These are phyloP conservation scores for Rickenella mellea DNA, from an alignment of 768 basidiomycete genomes.

Conservation along the genomic window DNA sequence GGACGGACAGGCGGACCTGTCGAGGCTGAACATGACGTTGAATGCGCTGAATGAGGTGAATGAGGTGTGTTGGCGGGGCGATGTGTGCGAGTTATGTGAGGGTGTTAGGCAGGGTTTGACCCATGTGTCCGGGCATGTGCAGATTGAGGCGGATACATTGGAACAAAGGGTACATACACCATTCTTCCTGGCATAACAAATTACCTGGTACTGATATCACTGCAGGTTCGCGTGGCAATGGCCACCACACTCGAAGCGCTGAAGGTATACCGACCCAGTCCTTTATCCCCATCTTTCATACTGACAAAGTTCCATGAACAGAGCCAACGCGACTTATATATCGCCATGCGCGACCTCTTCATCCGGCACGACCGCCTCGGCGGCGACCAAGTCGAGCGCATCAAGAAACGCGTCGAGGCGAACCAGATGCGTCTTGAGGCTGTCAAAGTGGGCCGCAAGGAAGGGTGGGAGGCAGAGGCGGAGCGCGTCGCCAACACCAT, in stretches of 20 bases:
- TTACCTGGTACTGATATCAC: not conserved
- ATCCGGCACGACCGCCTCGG: constrained; percentile 83
- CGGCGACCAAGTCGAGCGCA: constrained; percentile 76
- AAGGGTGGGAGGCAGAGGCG: constrained; percentile 80
- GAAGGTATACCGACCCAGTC: constrained; percentile 39
- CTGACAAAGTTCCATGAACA: constrained; percentile 19
- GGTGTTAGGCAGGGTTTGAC: constrained; percentile 68
- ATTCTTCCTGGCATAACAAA: not conserved
- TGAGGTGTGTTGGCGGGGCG: constrained; percentile 75
- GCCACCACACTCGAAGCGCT: constrained; percentile 67
- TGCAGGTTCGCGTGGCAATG: constrained; percentile 51
- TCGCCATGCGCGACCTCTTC: constrained; percentile 81
- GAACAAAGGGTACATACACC: constrained; percentile 54
- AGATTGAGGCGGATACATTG: constrained; percentile 62
- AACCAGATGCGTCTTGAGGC: constrained; percentile 70
- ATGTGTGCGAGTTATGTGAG: constrained; percentile 69
- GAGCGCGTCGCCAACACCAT: constrained; percentile 64
- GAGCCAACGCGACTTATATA: constrained; percentile 77
- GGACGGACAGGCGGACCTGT: constrained; percentile 63
- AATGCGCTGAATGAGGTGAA: constrained; percentile 71
- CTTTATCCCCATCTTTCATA: constrained; percentile 6
- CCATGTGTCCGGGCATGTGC: constrained; percentile 57
- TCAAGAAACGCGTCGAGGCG: constrained; percentile 78
- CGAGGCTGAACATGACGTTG: constrained; percentile 75
- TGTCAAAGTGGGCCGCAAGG: constrained; percentile 59